These are phyloP conservation scores for Pseudocercospora ulei DNA, from an alignment of 2,329 filamentous ascomycete species.

Conservation along the genomic window DNA sequence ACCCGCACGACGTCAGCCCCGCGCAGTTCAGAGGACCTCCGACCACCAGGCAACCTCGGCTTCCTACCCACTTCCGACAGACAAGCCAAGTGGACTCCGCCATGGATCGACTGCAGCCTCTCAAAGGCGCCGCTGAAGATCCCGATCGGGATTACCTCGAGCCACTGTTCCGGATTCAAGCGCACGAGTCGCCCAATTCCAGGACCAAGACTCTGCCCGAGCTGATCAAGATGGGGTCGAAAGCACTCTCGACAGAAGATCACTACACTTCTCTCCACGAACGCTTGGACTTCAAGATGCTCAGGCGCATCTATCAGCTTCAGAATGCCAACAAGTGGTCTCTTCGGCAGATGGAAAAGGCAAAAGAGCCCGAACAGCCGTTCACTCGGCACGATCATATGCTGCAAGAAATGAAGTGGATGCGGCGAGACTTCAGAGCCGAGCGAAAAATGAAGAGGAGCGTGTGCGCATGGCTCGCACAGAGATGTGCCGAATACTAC, in stretches of 20 bases:
- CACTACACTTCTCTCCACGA: slow-evolving; percentile 75
- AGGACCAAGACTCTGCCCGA: slow-evolving; percentile 51
- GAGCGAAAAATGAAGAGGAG: slow-evolving; percentile 89
- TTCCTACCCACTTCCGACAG: slow-evolving; percentile 9
- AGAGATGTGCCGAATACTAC: slow-evolving; percentile 76
- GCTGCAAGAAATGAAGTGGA: slow-evolving; percentile 90
- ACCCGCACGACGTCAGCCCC: slow-evolving; percentile 29
- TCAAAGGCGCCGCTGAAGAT: slow-evolving; percentile 43
- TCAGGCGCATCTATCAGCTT: slow-evolving; percentile 78
- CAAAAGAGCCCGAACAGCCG: slow-evolving; percentile 66
- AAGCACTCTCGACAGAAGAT: slow-evolving; percentile 79
- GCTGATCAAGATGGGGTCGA: slow-evolving; percentile 71
- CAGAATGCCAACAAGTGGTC: slow-evolving; percentile 92
- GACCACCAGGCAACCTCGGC: slow-evolving; percentile 10
- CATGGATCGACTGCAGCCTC: slow-evolving; percentile 31
- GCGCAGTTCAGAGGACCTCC: background rate
- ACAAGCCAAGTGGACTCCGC: slow-evolving; percentile 11
- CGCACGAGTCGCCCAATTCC: slow-evolving; percentile 47
- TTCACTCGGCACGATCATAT: slow-evolving; percentile 76
- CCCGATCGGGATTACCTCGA: slow-evolving; percentile 51
- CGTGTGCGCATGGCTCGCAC: slow-evolving; percentile 66
- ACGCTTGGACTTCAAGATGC: slow-evolving; percentile 73
- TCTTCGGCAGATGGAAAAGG: slow-evolving; percentile 75
- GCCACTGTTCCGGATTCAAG: slow-evolving; percentile 50
- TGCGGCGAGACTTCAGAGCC: slow-evolving; percentile 90